phyloP scores from a whole-genome alignment of 768 basidiomycete genomes.

The Russula lepida region DNA sequence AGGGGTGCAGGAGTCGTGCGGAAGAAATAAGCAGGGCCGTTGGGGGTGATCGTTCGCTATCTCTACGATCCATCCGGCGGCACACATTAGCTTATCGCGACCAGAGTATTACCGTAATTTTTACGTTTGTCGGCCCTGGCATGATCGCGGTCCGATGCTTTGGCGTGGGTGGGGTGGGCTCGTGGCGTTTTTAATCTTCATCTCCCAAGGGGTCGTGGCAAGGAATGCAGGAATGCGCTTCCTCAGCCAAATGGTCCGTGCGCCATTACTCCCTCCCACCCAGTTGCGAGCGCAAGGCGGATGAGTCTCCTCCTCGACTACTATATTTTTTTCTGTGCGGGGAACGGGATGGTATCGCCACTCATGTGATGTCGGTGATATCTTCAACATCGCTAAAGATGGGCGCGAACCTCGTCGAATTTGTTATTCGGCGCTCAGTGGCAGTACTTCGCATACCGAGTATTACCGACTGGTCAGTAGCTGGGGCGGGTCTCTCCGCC shows the following conservation, averaged over 20 bases:
- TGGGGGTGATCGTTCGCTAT: slow-evolving; percentile 82
- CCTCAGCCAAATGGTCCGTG: slow-evolving; percentile 55
- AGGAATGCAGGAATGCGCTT: slow-evolving; percentile 46
- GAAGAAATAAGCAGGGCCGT: too few relatives aligned
- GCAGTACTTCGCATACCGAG: slow-evolving; percentile 50
- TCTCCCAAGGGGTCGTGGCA: slow-evolving; percentile 75
- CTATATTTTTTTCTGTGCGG: slow-evolving; percentile 28
- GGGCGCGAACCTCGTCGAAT: slow-evolving; percentile 88
- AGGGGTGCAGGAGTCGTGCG: too few relatives aligned
- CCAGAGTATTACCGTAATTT: slow-evolving; percentile 73
- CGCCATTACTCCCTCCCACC: not conserved
- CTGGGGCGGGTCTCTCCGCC: slow-evolving; percentile 38
- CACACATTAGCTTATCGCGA: slow-evolving; percentile 41
- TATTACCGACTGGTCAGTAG: slow-evolving; percentile 60
- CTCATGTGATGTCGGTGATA: slow-evolving; percentile 71
- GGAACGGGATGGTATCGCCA: slow-evolving; percentile 75
- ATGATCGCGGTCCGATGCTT: slow-evolving; percentile 82
- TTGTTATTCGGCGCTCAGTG: slow-evolving; percentile 79
- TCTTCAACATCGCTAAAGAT: slow-evolving; percentile 84
- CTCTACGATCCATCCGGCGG: slow-evolving; percentile 94
- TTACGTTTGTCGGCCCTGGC: slow-evolving; percentile 99
- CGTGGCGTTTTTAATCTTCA: slow-evolving; percentile 78
- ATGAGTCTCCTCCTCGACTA: not conserved
- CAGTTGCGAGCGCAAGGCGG: not conserved
- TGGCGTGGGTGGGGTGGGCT: slow-evolving; percentile 99